A percentile compares a stretch with the other conserved stretches of the same genome.
Evolutionary conservation across 2,329 filamentous ascomycete genomes (phyloP).

Genomic region (Apiospora kogelbergensis): DNA sequence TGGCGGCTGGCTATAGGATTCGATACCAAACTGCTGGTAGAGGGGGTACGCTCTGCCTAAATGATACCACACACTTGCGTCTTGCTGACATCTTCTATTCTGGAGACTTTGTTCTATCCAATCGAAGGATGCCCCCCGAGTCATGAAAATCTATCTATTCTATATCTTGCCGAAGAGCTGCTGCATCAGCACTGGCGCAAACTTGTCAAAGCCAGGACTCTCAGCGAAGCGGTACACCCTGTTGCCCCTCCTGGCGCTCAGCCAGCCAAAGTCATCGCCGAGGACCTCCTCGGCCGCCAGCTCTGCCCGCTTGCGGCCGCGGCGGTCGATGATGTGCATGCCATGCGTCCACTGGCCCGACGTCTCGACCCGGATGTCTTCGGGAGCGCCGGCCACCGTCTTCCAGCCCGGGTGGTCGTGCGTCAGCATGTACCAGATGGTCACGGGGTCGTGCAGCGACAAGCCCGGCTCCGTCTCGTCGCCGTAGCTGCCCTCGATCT

Average conservation of each 20-base stretch:
- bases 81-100: constrained; percentile 28
- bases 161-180: constrained; percentile 54
- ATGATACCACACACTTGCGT: constrained; percentile 31
- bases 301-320: constrained; percentile 57
- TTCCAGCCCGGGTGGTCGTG: constrained; percentile 59
- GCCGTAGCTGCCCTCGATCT: constrained; percentile 63
- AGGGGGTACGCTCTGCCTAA: constrained; percentile 34
- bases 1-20: constrained; percentile 13
- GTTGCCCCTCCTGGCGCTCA: constrained; percentile 74
- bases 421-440: constrained; percentile 75
- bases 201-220: constrained; percentile 66
- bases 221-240: constrained; percentile 71
- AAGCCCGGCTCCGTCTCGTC: constrained; percentile 55
- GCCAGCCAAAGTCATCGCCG: constrained; percentile 75
- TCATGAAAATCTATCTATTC: not conserved
- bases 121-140: not conserved
- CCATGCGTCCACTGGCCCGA: constrained; percentile 92
- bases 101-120: not conserved
- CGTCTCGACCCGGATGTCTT: constrained; percentile 90
- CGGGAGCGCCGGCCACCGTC: constrained; percentile 50
- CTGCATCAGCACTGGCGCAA: constrained; percentile 66
- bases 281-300: constrained; percentile 51
- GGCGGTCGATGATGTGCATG: constrained; percentile 81
- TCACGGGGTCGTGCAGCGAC: constrained; percentile 75
- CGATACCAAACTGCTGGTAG: not conserved